Conservation (phyloP, 441 rosid species). For the Mallotus japonicus region DNA sequence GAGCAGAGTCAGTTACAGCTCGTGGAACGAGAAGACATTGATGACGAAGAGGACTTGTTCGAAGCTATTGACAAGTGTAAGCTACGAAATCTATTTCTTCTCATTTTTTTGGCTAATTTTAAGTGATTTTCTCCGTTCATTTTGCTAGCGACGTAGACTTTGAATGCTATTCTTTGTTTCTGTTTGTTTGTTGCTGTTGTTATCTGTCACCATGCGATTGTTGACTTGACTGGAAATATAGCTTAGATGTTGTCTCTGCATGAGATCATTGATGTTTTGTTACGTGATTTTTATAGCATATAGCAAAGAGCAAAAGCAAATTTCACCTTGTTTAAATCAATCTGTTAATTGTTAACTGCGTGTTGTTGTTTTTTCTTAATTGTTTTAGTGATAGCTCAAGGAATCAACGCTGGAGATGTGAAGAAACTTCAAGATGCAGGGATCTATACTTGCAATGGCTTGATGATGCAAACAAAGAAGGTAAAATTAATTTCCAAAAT, state of each 20-base stretch:
- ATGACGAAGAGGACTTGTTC: slow-evolving; percentile 73
- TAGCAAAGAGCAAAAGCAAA: no score
- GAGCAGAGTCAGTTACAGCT: slow-evolving; percentile 82
- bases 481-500: slow-evolving; percentile 27
- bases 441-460: slow-evolving; percentile 91
- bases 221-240: no score
- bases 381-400: slow-evolving; percentile 62
- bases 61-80: slow-evolving; percentile 82
- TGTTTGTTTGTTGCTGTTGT: no score
- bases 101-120: not conserved
- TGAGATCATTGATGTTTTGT: no score
- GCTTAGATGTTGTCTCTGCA: no score
- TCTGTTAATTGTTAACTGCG: not conserved
- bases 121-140: not conserved
- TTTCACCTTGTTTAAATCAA: no score
- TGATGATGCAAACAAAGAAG: slow-evolving; percentile 97
- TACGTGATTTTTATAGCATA: no score
- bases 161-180: no score
- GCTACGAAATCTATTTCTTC: slow-evolving; percentile 6
- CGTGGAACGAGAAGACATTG: slow-evolving; percentile 76
- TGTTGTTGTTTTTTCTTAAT: not conserved
- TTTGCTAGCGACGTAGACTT: not conserved
- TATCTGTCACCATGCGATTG: no score
- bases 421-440: slow-evolving; percentile 96
- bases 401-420: slow-evolving; percentile 90